Percentiles rank a stretch among this genome's conserved stretches.
Evolutionary conservation across 208 protist genomes (phyloP).

Genomic region (Acanthamoeba sp.): DNA sequence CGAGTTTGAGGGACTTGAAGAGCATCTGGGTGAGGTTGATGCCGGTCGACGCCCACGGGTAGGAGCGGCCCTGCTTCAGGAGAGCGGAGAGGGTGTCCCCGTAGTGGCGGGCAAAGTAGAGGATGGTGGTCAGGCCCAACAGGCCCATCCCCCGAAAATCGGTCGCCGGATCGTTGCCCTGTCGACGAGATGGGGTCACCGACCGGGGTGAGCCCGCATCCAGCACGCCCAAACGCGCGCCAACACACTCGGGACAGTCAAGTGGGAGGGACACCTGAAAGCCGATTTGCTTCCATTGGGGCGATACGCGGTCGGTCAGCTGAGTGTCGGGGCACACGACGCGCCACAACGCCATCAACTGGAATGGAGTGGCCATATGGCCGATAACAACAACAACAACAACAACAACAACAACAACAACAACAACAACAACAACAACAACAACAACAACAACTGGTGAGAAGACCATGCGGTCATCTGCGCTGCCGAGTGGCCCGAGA

Average conservation of each 20-base stretch:
- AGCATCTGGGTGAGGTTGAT: constrained; percentile 66
- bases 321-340: not conserved
- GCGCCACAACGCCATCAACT: constrained; percentile 22
- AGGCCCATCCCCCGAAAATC: constrained; percentile 93
- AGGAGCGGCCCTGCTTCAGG: not conserved
- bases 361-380: not conserved
- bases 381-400: too few species aligned
- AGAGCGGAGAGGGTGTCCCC: not conserved
- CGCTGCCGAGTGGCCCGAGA: not conserved
- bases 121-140: constrained; percentile 90
- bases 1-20: constrained; percentile 50
- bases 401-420: too few species aligned
- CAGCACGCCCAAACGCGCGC: too few species aligned
- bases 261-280: not conserved
- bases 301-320: not conserved
- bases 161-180: constrained; percentile 89
- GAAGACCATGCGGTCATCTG: not conserved
- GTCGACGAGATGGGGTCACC: not conserved
- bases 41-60: constrained; percentile 19
- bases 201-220: too few species aligned
- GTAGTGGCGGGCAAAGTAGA: constrained; percentile 86
- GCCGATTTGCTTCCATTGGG: constrained; percentile 36
- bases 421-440: too few species aligned
- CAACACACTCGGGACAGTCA: not conserved
- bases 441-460: too few species aligned